Percentiles rank a stretch among this genome's conserved stretches.
phyloP scores from a whole-genome alignment of 306 rosid genomes.

The Fagus sylvatica region DNA sequence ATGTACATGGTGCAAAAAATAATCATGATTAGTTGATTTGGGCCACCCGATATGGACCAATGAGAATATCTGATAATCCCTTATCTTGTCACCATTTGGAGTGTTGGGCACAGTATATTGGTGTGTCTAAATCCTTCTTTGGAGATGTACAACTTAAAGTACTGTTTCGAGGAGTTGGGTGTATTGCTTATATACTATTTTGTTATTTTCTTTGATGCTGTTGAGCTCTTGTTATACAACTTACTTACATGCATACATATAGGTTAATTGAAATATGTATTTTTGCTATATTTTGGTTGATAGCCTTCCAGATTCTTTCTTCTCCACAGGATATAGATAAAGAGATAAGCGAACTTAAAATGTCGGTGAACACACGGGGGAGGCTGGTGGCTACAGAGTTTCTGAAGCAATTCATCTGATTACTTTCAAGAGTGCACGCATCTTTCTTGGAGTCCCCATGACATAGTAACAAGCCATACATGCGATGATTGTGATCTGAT shows the following conservation, averaged over 20 bases:
- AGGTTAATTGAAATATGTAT: not conserved
- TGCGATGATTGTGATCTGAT: not conserved
- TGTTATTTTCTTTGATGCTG: not conserved
- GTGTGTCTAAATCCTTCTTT: not conserved
- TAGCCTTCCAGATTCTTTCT: not conserved
- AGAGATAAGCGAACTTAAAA: slow-evolving; percentile 91
- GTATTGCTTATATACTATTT: not conserved
- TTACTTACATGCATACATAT: not conserved
- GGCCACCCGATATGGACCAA: not conserved
- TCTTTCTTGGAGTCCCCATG: not conserved
- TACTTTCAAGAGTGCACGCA: slow-evolving; percentile 1
- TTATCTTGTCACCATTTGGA: not conserved
- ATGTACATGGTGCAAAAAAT: not conserved
- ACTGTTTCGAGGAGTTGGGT: not conserved
- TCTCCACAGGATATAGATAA: slow-evolving; percentile 82
- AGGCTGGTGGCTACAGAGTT: slow-evolving; percentile 98
- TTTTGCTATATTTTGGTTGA: slow-evolving; percentile 6
- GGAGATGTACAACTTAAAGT: not conserved
- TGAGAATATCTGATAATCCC: not conserved
- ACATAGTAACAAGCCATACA: not conserved
- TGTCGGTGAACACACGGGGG: slow-evolving; percentile 95
- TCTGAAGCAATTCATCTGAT: slow-evolving; percentile 85
- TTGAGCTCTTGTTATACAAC: not conserved
- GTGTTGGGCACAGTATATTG: too few species aligned
- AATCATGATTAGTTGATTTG: not conserved